phyloP scores from a whole-genome alignment of 192 early-diverging fungal genomes.

The Linnemannia zychae region DNA sequence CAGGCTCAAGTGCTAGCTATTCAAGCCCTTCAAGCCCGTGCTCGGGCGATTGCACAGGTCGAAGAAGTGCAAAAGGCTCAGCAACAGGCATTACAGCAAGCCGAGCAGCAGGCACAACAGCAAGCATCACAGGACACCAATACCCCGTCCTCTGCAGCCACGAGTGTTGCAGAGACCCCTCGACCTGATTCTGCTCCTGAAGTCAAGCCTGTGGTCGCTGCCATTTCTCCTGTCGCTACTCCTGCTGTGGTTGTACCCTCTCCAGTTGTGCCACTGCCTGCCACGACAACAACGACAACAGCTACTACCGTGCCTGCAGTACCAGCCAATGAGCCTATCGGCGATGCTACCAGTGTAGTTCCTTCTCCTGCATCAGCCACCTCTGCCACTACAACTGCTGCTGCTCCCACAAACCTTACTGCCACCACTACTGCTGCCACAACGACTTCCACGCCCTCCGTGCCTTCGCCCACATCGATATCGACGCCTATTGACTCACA shows the following conservation, averaged over 20 bases:
- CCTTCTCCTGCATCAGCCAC: not conserved
- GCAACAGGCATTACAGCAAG: not conserved
- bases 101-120: not conserved
- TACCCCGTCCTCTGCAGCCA: constrained; percentile 9
- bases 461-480: constrained; percentile 5
- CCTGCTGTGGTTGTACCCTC: not conserved
- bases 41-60: constrained; percentile 12
- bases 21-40: constrained; percentile 16
- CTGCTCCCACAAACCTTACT: not conserved
- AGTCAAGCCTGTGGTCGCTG: not conserved
- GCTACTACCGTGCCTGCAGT: not conserved
- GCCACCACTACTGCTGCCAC: not conserved
- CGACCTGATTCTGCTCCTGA: constrained; percentile 5
- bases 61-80: constrained; percentile 2
- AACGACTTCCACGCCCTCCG: not conserved
- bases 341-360: not conserved
- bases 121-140: not conserved
- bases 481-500: constrained; percentile 3
- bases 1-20: constrained; percentile 20
- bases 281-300: not conserved
- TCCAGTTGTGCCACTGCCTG: not conserved
- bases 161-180: not conserved
- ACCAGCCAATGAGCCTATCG: not conserved
- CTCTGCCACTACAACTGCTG: not conserved
- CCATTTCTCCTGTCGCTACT: not conserved